phyloP scores from a whole-genome alignment of 2,329 filamentous ascomycete genomes.

The Plenodomus lindquistii region DNA sequence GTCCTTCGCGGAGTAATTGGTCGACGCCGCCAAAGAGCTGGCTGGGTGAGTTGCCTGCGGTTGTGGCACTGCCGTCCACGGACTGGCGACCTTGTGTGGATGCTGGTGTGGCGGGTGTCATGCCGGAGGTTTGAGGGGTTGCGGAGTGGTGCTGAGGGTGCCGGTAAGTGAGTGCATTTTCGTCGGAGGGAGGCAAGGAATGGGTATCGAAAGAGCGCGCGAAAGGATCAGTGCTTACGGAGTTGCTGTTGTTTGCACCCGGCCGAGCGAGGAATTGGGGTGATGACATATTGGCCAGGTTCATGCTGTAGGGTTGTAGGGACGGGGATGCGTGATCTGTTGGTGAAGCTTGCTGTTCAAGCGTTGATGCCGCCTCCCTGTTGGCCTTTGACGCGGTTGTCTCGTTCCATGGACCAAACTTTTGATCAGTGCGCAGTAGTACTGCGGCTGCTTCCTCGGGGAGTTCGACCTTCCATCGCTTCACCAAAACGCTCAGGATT shows the following conservation, averaged over 20 bases:
- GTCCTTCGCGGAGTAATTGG: slow-evolving; percentile 63
- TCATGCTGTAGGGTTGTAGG: slow-evolving; percentile 38
- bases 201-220: slow-evolving; percentile 32
- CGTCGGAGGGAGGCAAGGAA: slow-evolving; percentile 37
- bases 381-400: slow-evolving; percentile 31
- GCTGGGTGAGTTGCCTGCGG: slow-evolving; percentile 48
- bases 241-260: slow-evolving; percentile 21
- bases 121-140: slow-evolving; percentile 14
- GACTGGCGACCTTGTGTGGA: slow-evolving; percentile 31
- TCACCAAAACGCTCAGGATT: slow-evolving; percentile 80
- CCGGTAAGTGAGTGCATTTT: slow-evolving; percentile 34
- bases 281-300: slow-evolving; percentile 26
- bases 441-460: slow-evolving; percentile 80
- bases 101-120: slow-evolving; percentile 28
- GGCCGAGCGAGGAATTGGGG: slow-evolving; percentile 29
- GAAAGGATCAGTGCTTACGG: slow-evolving; percentile 28
- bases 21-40: slow-evolving; percentile 64
- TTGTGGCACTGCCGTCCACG: slow-evolving; percentile 28
- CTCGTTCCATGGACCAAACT: slow-evolving; percentile 68
- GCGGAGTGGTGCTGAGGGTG: slow-evolving; percentile 33
- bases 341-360: slow-evolving; percentile 22
- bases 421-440: slow-evolving; percentile 76
- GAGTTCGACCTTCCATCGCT: slow-evolving; percentile 87
- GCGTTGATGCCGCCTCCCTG: slow-evolving; percentile 18
- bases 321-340: slow-evolving; percentile 27